Base-by-base conservation (phyloP, 2,329 filamentous ascomycete genomes). In the Phialocephala sp. region DNA sequence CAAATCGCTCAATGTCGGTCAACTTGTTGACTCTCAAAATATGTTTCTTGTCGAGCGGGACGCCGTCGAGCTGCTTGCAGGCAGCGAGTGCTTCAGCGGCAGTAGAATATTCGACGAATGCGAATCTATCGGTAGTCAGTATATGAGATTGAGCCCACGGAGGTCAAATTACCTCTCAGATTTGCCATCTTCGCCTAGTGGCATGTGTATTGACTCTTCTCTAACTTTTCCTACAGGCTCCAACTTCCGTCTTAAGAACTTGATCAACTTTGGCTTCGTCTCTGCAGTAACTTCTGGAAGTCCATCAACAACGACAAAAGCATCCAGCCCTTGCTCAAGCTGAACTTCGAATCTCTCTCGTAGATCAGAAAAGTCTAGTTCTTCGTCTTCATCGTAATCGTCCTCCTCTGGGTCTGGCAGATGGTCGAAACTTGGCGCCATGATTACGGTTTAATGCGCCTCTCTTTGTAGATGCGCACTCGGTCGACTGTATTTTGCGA, bases 1-100 rank as follows among this genome's bases (percentile, higher is more conserved):
- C 95, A 79, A 92, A 99, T 72, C 95, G 91, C 79, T 99, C 95
- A 76, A 99, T 94, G 78, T 99, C 95, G 75, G 94, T 97, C 75
- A 99, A 86, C 82, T 99, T 99, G 88, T 99, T 99, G 74, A 99
- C 94, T 70, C 90, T 87, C 74, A 99, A 88, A 60, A 88, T 97
- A 85, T 99, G 94, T 83, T 90, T 97, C 87, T 96, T 98, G 83
- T 99, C 95, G 75, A 99, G 91, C 54, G 94, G 87, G 6, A 91
- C 89, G 75, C 88, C 87, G 79, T 99, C 89, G 66, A 99, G 90
- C 75, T 91, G 88, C 79, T 97, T 94, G 73, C 94, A 92, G 64
- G 94, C 95, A 62, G 92, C 92, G 64, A 92, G 85, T 35, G 95
- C 95, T 83, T 98, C 94, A 76, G 91, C 92, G 64, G 95, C 85